Base-by-base conservation (phyloP, 2,329 filamentous ascomycete species). In the Aspergillus sp. region DNA sequence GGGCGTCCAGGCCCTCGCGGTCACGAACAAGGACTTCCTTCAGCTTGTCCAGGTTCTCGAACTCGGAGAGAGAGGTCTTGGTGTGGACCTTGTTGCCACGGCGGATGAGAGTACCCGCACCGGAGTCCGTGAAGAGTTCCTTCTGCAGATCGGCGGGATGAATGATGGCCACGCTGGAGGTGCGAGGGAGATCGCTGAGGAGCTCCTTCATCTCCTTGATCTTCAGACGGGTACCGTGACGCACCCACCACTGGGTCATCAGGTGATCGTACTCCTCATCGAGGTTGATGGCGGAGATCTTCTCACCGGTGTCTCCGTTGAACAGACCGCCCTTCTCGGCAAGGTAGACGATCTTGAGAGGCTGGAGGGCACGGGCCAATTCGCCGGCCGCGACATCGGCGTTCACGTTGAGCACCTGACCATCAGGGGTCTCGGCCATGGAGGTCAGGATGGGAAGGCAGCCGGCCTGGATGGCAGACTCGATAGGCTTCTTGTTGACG, bases 121-220 rank as follows among this genome's bases (percentile, higher is more conserved):
- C 93, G 10, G 90, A 94, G 73, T 97, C 91, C 14, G 93, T 97
- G 74, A 97, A 96, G 5, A 97, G 79, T 73, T 99, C 94, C 76
- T 95, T 96, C 75, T 97, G 92, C 41, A 99, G 81, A 71, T 95
- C 92, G 59, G 89, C 91, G 2, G 94, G 93, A 74, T 97, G 92
- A 63, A 97, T 99, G 66, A 99, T 97, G 56, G 94, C 94, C 46
- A 99, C 93, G 64, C 90, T 95, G 16, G 93, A 96, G 51, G 89
- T 93, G 63, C 90, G 87, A 47, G 94, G 94, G 16, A 99, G 83
- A 46, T 89, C 87, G 62, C 90, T 89, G 48, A 99, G 78, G 24
- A 99, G 82, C 53, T 95, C 91, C 80, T 96, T 95, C 76, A 95
- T 95, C 77, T 99, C 91, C 76, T 89, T 90, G 73, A 99, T 97